Evolutionary conservation across 352 stramenopile species (phyloP), one percentile per base, ranked within the genome.

Genomic region (Globisporangium perplexum): DNA sequence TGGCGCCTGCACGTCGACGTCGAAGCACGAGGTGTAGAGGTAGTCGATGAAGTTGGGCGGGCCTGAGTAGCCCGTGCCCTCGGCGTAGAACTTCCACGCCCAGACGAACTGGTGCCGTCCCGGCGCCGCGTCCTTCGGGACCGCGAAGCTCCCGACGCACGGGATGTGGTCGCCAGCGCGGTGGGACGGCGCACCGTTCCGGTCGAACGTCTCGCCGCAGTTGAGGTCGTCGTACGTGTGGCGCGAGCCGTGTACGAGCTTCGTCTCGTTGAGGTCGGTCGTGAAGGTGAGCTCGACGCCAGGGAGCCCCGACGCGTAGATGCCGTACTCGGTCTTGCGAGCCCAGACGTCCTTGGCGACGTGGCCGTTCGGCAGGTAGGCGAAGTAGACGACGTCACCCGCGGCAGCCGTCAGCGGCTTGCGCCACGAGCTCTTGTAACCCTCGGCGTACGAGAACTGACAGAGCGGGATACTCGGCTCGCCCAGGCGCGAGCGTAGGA

Each of bases 341-440:
- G 50, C 69, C 12, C 45, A 38, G 14, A 61, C 28, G 23, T 76
- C 58, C n/a, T 72, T 72, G 47, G 58, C 60, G 18, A 71, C 66
- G 47, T 87, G 77, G 24, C 74, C 74, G 53, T 84, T 84, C 17
- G 74, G 67, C 33, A 85, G 39, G 45, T 85, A 88, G 17, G 72
- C 59, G 46, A 77, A 77, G 66, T 80, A 85, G 24, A 73, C 65
- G 0, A 55, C 53, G 30, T 69, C 45, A 6, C 48, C 41, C 6
- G 55, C 36, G 26, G 31, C 39, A 17, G 28, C 53, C 5, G 23
- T 31, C 12, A 60, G 18, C 15, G 11, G 20, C 39, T 62, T 50
- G 24, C 55, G 55, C 41, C 38, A 49, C n/a, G 36, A 35, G 7
- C 24, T 24, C 14, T 23, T 33, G 48, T 55, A 42, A 22, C 23